A percentile compares a stretch with the other conserved stretches of the same genome.
Conservation (phyloP, 306 rosid species). For the Ziziphus jujuba region DNA sequence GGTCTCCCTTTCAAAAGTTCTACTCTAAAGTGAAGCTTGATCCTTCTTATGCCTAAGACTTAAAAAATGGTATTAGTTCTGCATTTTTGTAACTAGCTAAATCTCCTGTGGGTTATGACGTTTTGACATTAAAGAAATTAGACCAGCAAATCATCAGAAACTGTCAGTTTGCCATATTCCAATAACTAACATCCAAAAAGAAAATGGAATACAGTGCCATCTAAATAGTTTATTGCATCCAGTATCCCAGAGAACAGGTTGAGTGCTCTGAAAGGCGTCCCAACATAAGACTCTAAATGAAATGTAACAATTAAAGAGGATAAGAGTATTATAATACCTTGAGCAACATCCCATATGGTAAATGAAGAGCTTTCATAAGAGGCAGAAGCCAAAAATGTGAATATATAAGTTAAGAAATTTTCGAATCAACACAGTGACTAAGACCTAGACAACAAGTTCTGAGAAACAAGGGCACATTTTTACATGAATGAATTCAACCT, state of each 20-base stretch:
- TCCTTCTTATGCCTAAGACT: no score
- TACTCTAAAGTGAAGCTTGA: no score
- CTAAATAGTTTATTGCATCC: neutral
- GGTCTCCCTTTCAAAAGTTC: no score
- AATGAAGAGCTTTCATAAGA: constrained; percentile 84
- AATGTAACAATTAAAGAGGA: neutral
- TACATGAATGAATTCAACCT: neutral
- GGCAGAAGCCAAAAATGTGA: constrained; percentile 84
- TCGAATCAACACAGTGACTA: neutral
- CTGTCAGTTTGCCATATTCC: no score
- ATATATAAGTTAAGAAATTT: constrained; percentile 53
- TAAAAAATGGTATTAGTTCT: neutral
- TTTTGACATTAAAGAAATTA: no score
- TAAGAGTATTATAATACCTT: constrained; percentile 46
- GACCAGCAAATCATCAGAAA: no score
- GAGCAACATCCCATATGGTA: constrained; percentile 94
- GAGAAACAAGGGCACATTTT: neutral
- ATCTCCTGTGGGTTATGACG: no score
- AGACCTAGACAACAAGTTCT: neutral
- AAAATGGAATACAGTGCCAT: neutral
- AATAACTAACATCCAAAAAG: no score
- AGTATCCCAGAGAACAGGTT: neutral
- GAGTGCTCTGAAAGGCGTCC: neutral
- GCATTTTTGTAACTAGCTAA: neutral
- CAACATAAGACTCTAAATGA: neutral